A percentile compares a stretch with the other conserved stretches of the same genome.
Conservation (phyloP, 2,329 filamentous ascomycete genomes). For the Tolypocladium tropicale region DNA sequence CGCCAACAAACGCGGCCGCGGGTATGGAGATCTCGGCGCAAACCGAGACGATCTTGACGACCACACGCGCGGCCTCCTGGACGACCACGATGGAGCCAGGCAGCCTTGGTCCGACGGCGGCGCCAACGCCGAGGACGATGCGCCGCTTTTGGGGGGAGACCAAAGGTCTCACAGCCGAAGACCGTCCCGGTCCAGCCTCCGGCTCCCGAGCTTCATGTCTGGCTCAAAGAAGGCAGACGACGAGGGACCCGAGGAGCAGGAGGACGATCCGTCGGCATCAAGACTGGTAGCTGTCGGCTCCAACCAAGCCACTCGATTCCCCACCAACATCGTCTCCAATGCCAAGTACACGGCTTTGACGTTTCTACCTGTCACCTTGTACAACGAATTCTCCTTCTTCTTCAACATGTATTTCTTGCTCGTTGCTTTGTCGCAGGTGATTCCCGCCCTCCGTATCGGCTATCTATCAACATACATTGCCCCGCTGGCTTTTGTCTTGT, state of each 20-base stretch:
- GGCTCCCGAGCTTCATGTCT: slow-evolving; percentile 59
- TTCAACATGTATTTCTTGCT: slow-evolving; percentile 99
- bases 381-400: slow-evolving; percentile 99
- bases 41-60: slow-evolving; percentile 49
- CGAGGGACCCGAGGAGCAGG: slow-evolving; percentile 36
- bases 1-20: slow-evolving; percentile 40
- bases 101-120: slow-evolving; percentile 51
- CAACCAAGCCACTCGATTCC: slow-evolving; percentile 64
- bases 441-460: slow-evolving; percentile 81
- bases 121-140: slow-evolving; percentile 55
- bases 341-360: slow-evolving; percentile 95
- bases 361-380: slow-evolving; percentile 87
- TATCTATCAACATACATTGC: slow-evolving; percentile 93
- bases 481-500: slow-evolving; percentile 81
- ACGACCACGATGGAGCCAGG: slow-evolving; percentile 45
- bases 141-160: slow-evolving; percentile 53
- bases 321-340: slow-evolving; percentile 86
- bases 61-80: slow-evolving; percentile 57
- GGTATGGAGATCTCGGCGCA: slow-evolving; percentile 51
- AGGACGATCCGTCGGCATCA: slow-evolving; percentile 58
- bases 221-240: slow-evolving; percentile 20
- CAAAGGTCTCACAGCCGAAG: slow-evolving; percentile 14
- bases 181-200: slow-evolving; percentile 38
- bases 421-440: slow-evolving; percentile 86
- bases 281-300: slow-evolving; percentile 69